Evolutionary conservation across 805 yeast genomes (phyloP), one percentile per base, ranked within the genome.

Genomic region (Metschnikowia proteae): DNA sequence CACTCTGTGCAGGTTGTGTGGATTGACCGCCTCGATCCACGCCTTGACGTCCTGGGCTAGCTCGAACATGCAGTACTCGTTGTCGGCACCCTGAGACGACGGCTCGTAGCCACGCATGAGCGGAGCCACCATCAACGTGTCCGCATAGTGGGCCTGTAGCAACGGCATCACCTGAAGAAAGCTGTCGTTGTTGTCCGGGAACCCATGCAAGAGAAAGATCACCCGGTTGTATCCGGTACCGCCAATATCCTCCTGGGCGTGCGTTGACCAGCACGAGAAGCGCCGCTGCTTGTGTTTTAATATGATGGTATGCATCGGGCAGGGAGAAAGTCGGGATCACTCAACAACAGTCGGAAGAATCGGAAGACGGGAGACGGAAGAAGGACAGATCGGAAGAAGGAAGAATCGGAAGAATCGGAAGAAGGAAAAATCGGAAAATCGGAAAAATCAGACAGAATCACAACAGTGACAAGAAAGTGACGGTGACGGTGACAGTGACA

Each of bases 41-140:
- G 62, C 60, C 41, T 49, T 45, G 26, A 71, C 62, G 49, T 72
- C 76, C 5, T 52, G 51, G 5, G 75, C 74, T 8, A 70, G 46
- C 48, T 68, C 64, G 22, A 50, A 38, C 33, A 67, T 51, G 25
- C 58, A 55, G 52, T 70, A 68, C 33, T 63, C 63, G 29, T 47
- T 30, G 5, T 49, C 53, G 1, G 52, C 38, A 10, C 65, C 66
- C 43, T 62, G 65, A 10, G 68, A 66, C 23, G 67, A 60, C 8
- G 46, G 39, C 49, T 71, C 75, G 54, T 71, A 72, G 6, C 76
- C 76, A 42, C 76, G 53, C 55, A 71, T 52, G 9, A 57, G 46
- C 1, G 76, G 76, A 1, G 71, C 67, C 8, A 71, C 51, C 2
- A 64, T 40, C 41, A 71, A 52, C 0, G 60, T 59, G 2, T 51